These are phyloP conservation scores for Coemansia sp. DNA, from an alignment of 192 early-diverging fungal species.

Conservation along the genomic window DNA sequence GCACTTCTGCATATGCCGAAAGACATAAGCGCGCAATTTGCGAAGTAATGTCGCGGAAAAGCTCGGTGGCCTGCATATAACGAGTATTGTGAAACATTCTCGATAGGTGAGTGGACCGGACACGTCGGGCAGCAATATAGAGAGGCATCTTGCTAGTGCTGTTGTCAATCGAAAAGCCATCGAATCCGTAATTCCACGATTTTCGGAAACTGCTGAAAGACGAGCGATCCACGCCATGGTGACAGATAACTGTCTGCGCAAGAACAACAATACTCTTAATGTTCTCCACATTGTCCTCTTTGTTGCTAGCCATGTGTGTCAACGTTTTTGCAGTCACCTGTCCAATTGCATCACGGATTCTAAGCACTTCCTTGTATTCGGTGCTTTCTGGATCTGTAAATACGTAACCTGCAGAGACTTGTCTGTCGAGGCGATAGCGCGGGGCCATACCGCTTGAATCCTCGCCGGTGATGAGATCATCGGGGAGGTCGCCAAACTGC, in stretches of 20 bases:
- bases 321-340: constrained; percentile 56
- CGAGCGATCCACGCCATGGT: constrained; percentile 32
- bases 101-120: constrained; percentile 20
- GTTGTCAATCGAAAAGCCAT: constrained; percentile 35
- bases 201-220: constrained; percentile 11
- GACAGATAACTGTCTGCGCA: constrained; percentile 31
- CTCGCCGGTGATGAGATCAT: constrained; percentile 22
- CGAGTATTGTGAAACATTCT: constrained; percentile 49
- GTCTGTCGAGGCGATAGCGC: constrained; percentile 26
- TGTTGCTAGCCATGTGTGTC: constrained; percentile 31
- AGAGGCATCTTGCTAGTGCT: constrained; percentile 29
- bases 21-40: constrained; percentile 38
- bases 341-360: constrained; percentile 58
- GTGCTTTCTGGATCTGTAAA: constrained; percentile 60
- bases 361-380: constrained; percentile 49
- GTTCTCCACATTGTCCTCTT: constrained; percentile 77
- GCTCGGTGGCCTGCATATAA: constrained; percentile 20
- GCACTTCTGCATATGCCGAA: constrained; percentile 46
- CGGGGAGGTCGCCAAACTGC: constrained; percentile 6
- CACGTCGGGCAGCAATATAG: constrained; percentile 24
- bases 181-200: constrained; percentile 33
- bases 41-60: constrained; percentile 17
- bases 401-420: constrained; percentile 65
- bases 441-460: constrained; percentile 32
- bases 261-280: constrained; percentile 67